A percentile compares a stretch with the other conserved stretches of the same genome.
Conservation (phyloP, 768 basidiomycete genomes). For the Auriculariales sp. region DNA sequence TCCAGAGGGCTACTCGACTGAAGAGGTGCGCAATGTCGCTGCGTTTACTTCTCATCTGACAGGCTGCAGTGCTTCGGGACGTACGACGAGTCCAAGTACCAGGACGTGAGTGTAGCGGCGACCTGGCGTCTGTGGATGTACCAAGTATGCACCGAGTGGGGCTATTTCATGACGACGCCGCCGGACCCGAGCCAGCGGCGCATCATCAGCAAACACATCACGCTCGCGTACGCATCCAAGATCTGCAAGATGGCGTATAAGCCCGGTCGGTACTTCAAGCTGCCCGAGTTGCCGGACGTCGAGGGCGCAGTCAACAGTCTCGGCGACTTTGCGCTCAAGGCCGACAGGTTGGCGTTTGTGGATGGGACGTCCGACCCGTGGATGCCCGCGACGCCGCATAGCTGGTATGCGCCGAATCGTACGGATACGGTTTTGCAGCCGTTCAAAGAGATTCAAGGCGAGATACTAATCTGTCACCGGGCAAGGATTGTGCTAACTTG, state of each 20-base stretch:
- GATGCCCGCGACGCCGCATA: constrained; percentile 19
- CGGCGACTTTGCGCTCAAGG: constrained; percentile 73
- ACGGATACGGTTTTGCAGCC: constrained; percentile 22
- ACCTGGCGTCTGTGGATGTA: constrained; percentile 82
- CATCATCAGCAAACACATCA: constrained; percentile 68
- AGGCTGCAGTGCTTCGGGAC: constrained; percentile 70
- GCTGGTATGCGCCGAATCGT: constrained; percentile 19
- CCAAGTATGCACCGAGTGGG: constrained; percentile 94
- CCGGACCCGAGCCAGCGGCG: constrained; percentile 53
- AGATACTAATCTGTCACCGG: too few relatives aligned
- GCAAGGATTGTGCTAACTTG: constrained; percentile 1
- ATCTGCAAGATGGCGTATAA: constrained; percentile 66
- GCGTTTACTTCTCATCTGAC: neutral
- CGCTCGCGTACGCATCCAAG: constrained; percentile 54
- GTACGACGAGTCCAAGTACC: constrained; percentile 51
- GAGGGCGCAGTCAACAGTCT: constrained; percentile 59
- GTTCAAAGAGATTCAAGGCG: constrained; percentile 25
- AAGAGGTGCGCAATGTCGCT: constrained; percentile 24
- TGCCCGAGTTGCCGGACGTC: constrained; percentile 66
- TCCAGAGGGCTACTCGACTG: constrained; percentile 29
- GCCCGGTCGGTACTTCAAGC: constrained; percentile 56
- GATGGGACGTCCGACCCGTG: constrained; percentile 40
- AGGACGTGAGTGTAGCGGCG: constrained; percentile 44
- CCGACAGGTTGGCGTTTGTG: constrained; percentile 74
- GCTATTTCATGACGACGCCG: constrained; percentile 75